Conservation (phyloP, 352 stramenopile genomes). For the Peronospora farinosa region DNA sequence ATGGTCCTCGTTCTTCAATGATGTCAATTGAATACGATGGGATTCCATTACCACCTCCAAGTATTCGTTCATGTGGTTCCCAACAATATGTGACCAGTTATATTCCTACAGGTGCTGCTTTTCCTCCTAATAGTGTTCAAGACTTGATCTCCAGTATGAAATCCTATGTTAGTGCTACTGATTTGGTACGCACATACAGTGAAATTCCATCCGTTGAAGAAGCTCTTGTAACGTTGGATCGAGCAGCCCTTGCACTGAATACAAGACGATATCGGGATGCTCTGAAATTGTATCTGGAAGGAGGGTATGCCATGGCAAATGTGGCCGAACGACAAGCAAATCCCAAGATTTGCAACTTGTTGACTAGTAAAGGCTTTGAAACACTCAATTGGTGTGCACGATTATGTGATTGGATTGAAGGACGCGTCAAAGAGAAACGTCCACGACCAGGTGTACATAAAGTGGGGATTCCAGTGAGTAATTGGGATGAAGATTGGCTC, state of each 20-base stretch:
- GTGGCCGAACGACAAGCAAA: slow-evolving; percentile 71
- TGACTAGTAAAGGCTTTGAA: slow-evolving; percentile 82
- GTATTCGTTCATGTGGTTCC: slow-evolving; percentile 67
- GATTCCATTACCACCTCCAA: slow-evolving; percentile 51
- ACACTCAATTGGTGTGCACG: slow-evolving; percentile 80
- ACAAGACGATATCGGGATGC: slow-evolving; percentile 70
- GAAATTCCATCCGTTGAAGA: slow-evolving; percentile 76
- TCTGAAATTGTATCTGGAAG: slow-evolving; percentile 77
- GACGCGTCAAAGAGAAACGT: slow-evolving; percentile 65
- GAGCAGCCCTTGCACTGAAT: slow-evolving; percentile 48
- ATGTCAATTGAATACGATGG: slow-evolving; percentile 61
- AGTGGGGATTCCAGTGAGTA: slow-evolving; percentile 56
- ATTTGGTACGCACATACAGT: slow-evolving; percentile 69
- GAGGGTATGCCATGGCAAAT: slow-evolving; percentile 79
- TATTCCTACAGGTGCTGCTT: slow-evolving; percentile 62
- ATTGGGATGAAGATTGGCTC: slow-evolving; percentile 70
- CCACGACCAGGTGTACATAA: slow-evolving; percentile 74
- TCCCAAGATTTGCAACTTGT: slow-evolving; percentile 80
- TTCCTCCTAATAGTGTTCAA: slow-evolving; percentile 49
- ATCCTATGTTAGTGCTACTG: slow-evolving; percentile 65
- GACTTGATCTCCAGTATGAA: slow-evolving; percentile 76
- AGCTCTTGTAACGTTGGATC: slow-evolving; percentile 65
- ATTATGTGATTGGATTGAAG: slow-evolving; percentile 82
- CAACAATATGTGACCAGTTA: slow-evolving; percentile 72
- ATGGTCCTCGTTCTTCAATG: slow-evolving; percentile 35